phyloP scores from a whole-genome alignment of 495 filamentous ascomycete species.

The Astrocystis sublimbata region DNA sequence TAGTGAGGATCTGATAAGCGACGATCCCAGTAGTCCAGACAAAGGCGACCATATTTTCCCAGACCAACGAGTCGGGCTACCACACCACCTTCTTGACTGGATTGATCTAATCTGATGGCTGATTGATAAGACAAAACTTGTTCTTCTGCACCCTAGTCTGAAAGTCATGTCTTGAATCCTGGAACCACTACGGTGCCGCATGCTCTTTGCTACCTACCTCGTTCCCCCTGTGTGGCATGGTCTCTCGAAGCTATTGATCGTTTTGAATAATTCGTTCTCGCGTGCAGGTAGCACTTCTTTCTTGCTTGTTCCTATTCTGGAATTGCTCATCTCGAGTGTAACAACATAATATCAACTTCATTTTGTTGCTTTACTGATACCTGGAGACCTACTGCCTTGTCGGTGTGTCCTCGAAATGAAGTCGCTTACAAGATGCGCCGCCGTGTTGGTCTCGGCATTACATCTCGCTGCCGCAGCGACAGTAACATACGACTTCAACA shows the following conservation, averaged over 20 bases:
- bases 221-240: background rate
- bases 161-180: background rate
- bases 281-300: background rate
- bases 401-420: background rate
- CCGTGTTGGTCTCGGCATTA: slow-evolving; percentile 34
- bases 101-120: slow-evolving; percentile 22
- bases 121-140: slow-evolving; percentile 17
- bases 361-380: background rate
- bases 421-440: slow-evolving; percentile 18
- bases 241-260: background rate
- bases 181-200: background rate
- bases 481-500: slow-evolving; percentile 74
- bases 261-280: background rate
- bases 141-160: background rate
- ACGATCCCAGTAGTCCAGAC: background rate
- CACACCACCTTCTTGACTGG: slow-evolving; percentile 3
- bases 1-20: slow-evolving; percentile 13
- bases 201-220: background rate
- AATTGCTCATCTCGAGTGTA: background rate
- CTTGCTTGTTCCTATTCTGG: background rate
- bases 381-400: background rate
- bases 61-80: background rate
- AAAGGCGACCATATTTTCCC: slow-evolving; percentile 2
- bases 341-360: background rate
- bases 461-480: slow-evolving; percentile 52